phyloP scores from a whole-genome alignment of 345 rosid species.

The Isatis tinctoria region DNA sequence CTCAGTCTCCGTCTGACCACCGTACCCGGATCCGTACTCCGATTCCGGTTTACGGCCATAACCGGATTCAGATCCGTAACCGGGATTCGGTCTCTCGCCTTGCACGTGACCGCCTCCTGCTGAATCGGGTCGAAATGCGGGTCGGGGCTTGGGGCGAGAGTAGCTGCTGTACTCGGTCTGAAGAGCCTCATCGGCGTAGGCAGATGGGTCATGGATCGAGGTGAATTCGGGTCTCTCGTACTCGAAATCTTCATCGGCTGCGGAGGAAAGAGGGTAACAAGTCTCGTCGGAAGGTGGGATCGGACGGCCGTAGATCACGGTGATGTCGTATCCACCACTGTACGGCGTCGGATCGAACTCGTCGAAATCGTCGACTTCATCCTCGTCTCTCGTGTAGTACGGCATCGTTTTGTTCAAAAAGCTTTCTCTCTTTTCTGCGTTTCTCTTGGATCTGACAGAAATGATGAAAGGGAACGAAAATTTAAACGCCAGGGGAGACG shows the following conservation, averaged over 20 bases:
- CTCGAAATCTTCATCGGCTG: slow-evolving; percentile 46
- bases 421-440: neutral
- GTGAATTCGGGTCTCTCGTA: slow-evolving; percentile 67
- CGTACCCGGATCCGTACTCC: too few relatives aligned
- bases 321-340: slow-evolving; percentile 83
- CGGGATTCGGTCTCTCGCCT: slow-evolving; percentile 29
- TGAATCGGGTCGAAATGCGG: slow-evolving; percentile 41
- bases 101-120: slow-evolving; percentile 37
- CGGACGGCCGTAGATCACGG: slow-evolving; percentile 74
- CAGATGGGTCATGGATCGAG: slow-evolving; percentile 58
- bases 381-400: slow-evolving; percentile 53
- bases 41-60: slow-evolving; percentile 24
- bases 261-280: slow-evolving; percentile 51
- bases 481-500: neutral
- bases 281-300: slow-evolving; percentile 60
- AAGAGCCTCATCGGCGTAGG: slow-evolving; percentile 70
- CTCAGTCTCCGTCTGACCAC: slow-evolving; percentile 30
- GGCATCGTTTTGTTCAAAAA: slow-evolving; percentile 52
- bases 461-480: neutral
- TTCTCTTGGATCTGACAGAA: neutral
- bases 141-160: slow-evolving; percentile 70
- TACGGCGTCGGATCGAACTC: slow-evolving; percentile 90
- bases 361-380: slow-evolving; percentile 66
- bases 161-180: slow-evolving; percentile 78
- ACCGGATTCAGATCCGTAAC: slow-evolving; percentile 29